Base-by-base conservation (phyloP, 2,329 filamentous ascomycete species). In the Epichloe sibirici region DNA sequence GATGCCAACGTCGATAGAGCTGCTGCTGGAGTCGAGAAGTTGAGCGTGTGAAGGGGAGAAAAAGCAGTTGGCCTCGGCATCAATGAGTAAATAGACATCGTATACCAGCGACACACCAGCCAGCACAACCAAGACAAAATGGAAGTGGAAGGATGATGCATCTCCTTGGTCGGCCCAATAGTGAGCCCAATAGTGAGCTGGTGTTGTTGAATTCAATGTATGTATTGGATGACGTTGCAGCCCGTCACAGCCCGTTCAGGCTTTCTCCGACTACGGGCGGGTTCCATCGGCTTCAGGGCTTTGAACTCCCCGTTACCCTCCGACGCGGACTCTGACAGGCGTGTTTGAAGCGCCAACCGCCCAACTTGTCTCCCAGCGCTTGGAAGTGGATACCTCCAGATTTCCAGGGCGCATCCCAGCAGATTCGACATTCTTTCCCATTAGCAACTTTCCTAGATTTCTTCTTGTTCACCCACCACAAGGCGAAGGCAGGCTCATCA, bases 1-100 rank as follows among this genome's bases (percentile, higher is more conserved):
- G 53, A 52, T 44, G 50, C 35, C 15, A 44, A 45, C 3, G 51
- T 53, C 13, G 51, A 53, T 25, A 44, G 38, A n/a, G 45, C 43
- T 11, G 51, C 51, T 31, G 43, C 47, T 35, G 51, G n/a, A 13
- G 25, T 55, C n/a, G 48, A 51, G 7, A 53, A 55, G 21, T 25
- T 55, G 38, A 48, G 47, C 39, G 44, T 55, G n/a, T 55, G 34
- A 49, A 31, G 13, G 46, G 5, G 37, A 21, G 37, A n/a, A 51
- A 40, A 25, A 38, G 21, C 28, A 25, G 6, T 2, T 11, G 13
- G 38, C n/a, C 17, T 49, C 11, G 15, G 9, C n/a, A 44, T 21
- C 1, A 12, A 17, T 9, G 31, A 34, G n/a, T n/a, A 28, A 3
- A 37, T 46, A 45, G 34, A 46, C 31, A 21, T 46, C n/a, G 47